A percentile compares a stretch with the other conserved stretches of the same genome.
These are phyloP conservation scores for Solanum ossicruentum DNA, from an alignment of 257 asterid genomes.

Conservation along the genomic window DNA sequence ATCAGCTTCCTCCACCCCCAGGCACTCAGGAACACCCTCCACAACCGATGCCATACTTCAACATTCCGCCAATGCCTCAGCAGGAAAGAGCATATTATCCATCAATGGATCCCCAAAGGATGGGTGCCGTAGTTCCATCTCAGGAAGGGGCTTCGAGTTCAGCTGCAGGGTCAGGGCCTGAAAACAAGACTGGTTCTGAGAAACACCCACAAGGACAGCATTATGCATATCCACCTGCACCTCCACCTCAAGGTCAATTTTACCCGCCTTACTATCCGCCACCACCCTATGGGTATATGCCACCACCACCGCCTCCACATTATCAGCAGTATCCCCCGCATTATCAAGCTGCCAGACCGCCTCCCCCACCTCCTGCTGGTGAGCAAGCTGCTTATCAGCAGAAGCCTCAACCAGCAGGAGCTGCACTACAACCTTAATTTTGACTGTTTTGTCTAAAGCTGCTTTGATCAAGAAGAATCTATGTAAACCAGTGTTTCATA, in stretches of 20 bases:
- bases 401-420: conserved; percentile 20
- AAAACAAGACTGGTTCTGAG: conserved; percentile 27
- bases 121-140: conserved; percentile 71
- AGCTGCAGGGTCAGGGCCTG: conserved; percentile 38
- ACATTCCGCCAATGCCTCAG: conserved; percentile 72
- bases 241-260: conserved; percentile 65
- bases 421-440: conserved; percentile 11
- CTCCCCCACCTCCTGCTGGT: conserved; percentile 32
- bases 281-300: conserved; percentile 55
- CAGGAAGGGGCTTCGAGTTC: conserved; percentile 65
- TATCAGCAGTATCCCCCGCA: conserved; percentile 35
- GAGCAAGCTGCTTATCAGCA: conserved; percentile 33
- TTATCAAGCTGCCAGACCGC: conserved; percentile 44
- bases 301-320: conserved; percentile 53
- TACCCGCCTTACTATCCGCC: conserved; percentile 58
- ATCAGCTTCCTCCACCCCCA: conserved; percentile 50
- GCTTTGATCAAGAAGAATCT: not conserved
- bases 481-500: not conserved
- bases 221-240: conserved; percentile 39
- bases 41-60: conserved; percentile 60
- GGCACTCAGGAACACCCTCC: conserved; percentile 47
- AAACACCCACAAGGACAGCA: conserved; percentile 29
- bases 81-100: conserved; percentile 77
- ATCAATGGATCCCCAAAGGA: conserved; percentile 96
- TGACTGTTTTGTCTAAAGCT: not conserved